phyloP scores from a whole-genome alignment of 139 green algal species.

The Spirogloea muscicola region DNA sequence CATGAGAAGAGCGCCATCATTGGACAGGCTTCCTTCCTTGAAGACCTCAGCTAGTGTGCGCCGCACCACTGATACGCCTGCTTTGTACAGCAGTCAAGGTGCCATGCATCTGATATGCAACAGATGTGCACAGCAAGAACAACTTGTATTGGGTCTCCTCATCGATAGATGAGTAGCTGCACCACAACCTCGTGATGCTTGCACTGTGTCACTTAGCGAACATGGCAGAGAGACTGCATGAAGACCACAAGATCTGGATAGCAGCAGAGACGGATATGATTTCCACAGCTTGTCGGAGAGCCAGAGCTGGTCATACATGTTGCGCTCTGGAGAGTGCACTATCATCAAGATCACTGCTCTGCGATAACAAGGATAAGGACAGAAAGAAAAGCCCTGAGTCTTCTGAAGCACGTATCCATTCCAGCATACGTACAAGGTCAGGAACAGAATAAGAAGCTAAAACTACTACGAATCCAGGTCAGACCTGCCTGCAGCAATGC shows the following conservation, averaged over 20 bases:
- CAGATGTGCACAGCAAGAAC: not conserved
- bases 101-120: too few relatives aligned
- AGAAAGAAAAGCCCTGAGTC: not conserved
- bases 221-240: too few relatives aligned
- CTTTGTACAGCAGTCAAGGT: too few relatives aligned
- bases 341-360: slow-evolving; percentile 78
- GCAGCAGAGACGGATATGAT: too few relatives aligned
- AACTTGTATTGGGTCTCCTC: not conserved
- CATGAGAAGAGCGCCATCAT: too few relatives aligned
- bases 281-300: slow-evolving; percentile 67
- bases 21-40: too few relatives aligned
- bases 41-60: too few relatives aligned
- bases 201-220: slow-evolving; percentile 63
- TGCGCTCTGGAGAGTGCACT: slow-evolving; percentile 86
- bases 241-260: too few relatives aligned
- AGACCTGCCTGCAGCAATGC: too few relatives aligned
- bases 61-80: too few relatives aligned
- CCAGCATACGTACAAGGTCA: not conserved
- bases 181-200: slow-evolving; percentile 67
- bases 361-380: not conserved
- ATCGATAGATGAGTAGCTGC: not conserved
- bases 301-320: slow-evolving; percentile 86
- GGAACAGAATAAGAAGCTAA: not conserved
- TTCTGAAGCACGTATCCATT: not conserved
- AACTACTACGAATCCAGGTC: too few relatives aligned